A percentile compares a stretch with the other conserved stretches of the same genome.
Conservation (phyloP, 257 asterid genomes). For the Henckelia pumila region DNA sequence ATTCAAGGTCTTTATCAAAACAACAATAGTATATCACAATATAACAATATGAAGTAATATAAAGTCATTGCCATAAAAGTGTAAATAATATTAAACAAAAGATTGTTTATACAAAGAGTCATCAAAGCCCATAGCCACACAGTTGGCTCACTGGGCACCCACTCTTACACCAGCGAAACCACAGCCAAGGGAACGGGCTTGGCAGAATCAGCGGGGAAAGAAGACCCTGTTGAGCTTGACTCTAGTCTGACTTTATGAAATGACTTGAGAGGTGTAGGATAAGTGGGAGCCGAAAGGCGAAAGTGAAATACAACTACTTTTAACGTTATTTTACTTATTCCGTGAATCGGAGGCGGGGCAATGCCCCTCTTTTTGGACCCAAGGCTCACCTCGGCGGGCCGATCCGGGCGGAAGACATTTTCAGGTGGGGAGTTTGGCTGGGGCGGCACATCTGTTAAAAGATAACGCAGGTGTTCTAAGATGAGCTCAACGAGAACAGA, state of each 20-base stretch:
- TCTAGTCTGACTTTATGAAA: slow-evolving; percentile 45
- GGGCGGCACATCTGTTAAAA: slow-evolving; percentile 38
- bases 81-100: too few species aligned
- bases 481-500: slow-evolving; percentile 25
- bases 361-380: slow-evolving; percentile 63
- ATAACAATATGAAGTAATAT: too few species aligned
- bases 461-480: slow-evolving; percentile 43
- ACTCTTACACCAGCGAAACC: too few species aligned
- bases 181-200: slow-evolving; percentile 20
- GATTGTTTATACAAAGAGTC: too few species aligned
- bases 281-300: slow-evolving; percentile 34
- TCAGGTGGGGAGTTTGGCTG: slow-evolving; percentile 40
- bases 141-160: too few species aligned
- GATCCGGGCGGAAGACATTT: slow-evolving; percentile 38
- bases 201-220: slow-evolving; percentile 35
- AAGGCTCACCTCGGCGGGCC: slow-evolving; percentile 29
- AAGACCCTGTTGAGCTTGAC: slow-evolving; percentile 50
- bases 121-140: too few species aligned
- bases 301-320: slow-evolving; percentile 93
- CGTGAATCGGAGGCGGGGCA: slow-evolving; percentile 76
- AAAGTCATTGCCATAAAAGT: too few species aligned
- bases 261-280: slow-evolving; percentile 15
- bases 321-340: slow-evolving; percentile 83
- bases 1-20: too few species aligned
- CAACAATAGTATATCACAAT: too few species aligned